Evolutionary conservation across 202 grass and related monocot genomes (phyloP).

Genomic region (Elaeis oleifera): DNA sequence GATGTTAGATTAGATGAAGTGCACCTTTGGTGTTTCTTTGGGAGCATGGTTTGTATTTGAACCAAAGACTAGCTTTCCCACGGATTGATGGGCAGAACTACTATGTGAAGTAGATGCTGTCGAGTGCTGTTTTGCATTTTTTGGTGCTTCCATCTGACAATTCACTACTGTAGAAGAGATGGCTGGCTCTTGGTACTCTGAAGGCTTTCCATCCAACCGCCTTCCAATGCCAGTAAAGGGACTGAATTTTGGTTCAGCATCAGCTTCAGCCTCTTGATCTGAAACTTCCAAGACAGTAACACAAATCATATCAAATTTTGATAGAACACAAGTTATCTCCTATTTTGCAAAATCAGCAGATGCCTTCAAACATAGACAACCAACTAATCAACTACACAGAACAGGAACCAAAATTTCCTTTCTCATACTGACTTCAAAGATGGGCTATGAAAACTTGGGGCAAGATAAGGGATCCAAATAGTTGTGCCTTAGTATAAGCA

Average conservation of each 20-base stretch:
- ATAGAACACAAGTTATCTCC: no score
- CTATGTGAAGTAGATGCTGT: conserved; percentile 21
- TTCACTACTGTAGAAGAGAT: conserved; percentile 14
- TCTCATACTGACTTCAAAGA: no score
- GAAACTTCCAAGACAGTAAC: not conserved
- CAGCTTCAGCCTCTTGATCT: conserved; percentile 29
- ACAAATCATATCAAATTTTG: not conserved
- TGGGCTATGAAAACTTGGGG: no score
- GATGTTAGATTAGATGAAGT: not conserved
- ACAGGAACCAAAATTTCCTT: no score
- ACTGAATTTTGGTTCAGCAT: conserved; percentile 53
- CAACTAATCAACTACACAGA: no score
- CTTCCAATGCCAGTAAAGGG: conserved; percentile 58
- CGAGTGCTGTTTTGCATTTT: conserved; percentile 40
- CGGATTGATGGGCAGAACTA: conserved; percentile 28
- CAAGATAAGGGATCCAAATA: no score
- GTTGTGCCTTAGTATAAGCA: no score
- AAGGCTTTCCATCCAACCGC: conserved; percentile 52
- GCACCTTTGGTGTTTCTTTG: conserved; percentile 50
- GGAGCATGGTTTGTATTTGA: conserved; percentile 37
- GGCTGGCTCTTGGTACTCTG: conserved; percentile 27
- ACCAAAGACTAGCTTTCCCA: conserved; percentile 78
- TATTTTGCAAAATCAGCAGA: no score
- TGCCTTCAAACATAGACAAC: no score
- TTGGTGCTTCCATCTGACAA: conserved; percentile 26